A percentile compares a stretch with the other conserved stretches of the same genome.
These are phyloP conservation scores for Candida hungchunana DNA, from an alignment of 805 yeast genomes.

Conservation along the genomic window DNA sequence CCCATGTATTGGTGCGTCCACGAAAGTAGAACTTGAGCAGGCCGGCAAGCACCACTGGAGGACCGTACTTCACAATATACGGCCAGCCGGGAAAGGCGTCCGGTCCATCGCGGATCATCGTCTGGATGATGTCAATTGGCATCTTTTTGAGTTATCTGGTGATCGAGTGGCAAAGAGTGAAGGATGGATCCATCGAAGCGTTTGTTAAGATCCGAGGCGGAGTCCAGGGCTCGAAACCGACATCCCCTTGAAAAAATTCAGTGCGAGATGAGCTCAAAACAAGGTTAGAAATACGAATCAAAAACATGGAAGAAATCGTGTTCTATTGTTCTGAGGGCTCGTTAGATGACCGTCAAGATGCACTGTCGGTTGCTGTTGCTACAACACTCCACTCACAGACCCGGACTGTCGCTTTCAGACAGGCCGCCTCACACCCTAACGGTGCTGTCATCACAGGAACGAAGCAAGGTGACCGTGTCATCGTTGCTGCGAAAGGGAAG, in stretches of 20 bases:
- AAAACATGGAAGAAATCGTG: conserved; percentile 45
- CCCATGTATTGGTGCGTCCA: conserved; percentile 87
- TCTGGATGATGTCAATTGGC: conserved; percentile 84
- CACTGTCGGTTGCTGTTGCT: conserved; percentile 38
- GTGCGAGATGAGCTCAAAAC: background rate
- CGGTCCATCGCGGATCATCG: conserved; percentile 67
- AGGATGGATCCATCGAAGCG: too few species aligned
- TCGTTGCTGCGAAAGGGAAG: conserved; percentile 64
- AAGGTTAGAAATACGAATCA: background rate
- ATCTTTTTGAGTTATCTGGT: too few species aligned
- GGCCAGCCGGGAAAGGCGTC: conserved; percentile 72
- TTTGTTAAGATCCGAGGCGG: too few species aligned
- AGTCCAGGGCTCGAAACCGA: background rate
- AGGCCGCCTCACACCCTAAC: conserved; percentile 42
- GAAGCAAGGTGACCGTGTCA: conserved; percentile 31
- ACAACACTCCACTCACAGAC: conserved; percentile 40
- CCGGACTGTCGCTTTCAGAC: conserved; percentile 40
- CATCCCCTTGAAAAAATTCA: background rate
- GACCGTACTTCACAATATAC: conserved; percentile 52
- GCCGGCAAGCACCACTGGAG: conserved; percentile 42
- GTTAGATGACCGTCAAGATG: conserved; percentile 41
- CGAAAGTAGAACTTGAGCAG: conserved; percentile 68
- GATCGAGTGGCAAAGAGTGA: too few species aligned
- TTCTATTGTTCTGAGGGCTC: conserved; percentile 43
- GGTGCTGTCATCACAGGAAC: conserved; percentile 50